These are phyloP conservation scores for Boletus sp. DNA, from an alignment of 768 basidiomycete genomes.

Conservation along the genomic window DNA sequence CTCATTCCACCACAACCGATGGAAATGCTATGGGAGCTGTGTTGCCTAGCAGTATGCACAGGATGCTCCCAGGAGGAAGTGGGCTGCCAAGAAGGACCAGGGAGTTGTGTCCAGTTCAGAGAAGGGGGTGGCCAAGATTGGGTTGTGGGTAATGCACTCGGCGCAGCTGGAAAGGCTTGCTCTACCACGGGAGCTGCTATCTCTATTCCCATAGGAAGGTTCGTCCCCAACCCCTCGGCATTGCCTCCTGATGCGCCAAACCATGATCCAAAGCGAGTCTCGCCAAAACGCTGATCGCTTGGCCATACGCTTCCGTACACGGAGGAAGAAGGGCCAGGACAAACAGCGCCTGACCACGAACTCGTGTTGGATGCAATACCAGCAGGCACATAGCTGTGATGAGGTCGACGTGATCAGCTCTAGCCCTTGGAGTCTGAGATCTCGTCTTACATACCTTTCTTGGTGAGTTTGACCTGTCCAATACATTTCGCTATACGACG, in stretches of 20 bases:
- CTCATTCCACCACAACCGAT: neutral
- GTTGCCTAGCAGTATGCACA: neutral
- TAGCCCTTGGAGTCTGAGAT: neutral
- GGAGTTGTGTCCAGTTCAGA: neutral
- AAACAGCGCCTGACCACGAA: neutral
- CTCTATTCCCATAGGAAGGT: neutral
- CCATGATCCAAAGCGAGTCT: neutral
- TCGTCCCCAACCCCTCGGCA: neutral
- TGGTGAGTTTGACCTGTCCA: neutral
- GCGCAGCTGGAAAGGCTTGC: neutral
- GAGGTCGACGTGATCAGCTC: neutral
- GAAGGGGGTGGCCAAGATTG: neutral
- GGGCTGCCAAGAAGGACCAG: constrained; percentile 1
- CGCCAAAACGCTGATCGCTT: neutral
- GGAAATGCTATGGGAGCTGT: neutral
- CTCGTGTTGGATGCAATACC: neutral
- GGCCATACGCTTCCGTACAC: neutral
- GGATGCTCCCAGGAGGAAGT: constrained; percentile 1
- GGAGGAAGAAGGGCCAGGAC: neutral
- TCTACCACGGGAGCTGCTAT: neutral
- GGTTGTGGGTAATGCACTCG: neutral
- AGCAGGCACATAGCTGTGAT: neutral
- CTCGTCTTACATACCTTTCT: constrained; percentile 14
- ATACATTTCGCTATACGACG: neutral
- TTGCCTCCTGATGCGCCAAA: neutral